Base-by-base conservation (phyloP, 345 rosid species). In the Eutrema heterophyllum region DNA sequence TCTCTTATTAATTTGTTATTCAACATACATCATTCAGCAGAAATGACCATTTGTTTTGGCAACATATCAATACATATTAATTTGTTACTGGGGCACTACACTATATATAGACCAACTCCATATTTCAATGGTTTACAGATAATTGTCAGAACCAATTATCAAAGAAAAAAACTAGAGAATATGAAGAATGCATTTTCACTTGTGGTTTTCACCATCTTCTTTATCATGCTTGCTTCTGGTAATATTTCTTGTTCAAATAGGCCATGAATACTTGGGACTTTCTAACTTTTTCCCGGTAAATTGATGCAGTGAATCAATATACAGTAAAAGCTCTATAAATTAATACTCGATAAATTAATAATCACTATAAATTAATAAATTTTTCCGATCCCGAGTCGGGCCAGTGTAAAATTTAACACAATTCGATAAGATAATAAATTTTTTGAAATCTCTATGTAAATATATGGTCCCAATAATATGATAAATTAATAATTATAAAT, bases 181-280 rank as follows among this genome's bases (percentile, higher is more conserved):
- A 61, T 71, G 75, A 41, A 50, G 33, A 46, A 45, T 18, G 40
- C 15, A 11, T 40, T 71, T 71, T 71, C 68, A 40, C 27, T 50
- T 39, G 32, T 51, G 68, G 43, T 51, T 61, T 51, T 30, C 13
- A 48, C 61, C 43, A 18, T 71, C 41, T 71, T 71, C 12, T 49
- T 13, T 61, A 32, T 51, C 75, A 40, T 71, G 68, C 24, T 51
- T 39, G 50, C 35, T 71, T 71, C 68, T 1, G 68, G 68, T 71
- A 70, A 35, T 38, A 9, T 3, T 24, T 53, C 1, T 15, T 67
- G 11, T 65, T 26, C 9, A 40, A 40, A 15, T 46, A 58, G 10
- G 26, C 43, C 2, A n/a, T n/a, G n/a, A n/a, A n/a, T n/a, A n/a
- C n/a, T n/a, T n/a, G n/a, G n/a, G n/a, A n/a, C n/a, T n/a, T n/a